Base-by-base conservation (phyloP, 1,284 basidiomycete genomes). In the Naganishia albida region DNA sequence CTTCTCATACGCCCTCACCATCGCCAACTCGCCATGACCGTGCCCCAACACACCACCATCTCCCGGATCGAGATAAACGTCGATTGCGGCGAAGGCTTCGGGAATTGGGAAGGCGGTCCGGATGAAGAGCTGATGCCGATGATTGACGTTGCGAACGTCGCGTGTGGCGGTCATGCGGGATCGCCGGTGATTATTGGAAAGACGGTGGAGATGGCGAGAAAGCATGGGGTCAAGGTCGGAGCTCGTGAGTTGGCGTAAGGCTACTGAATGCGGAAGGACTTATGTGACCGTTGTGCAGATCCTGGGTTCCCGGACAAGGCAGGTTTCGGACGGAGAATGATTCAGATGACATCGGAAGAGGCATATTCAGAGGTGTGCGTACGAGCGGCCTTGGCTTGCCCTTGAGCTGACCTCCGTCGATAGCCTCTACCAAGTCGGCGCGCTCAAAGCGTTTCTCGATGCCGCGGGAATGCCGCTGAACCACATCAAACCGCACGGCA, bases 121-220 rank as follows among this genome's bases (percentile, higher is more conserved):
- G 77, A 78, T 66, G 76, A 75, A 57, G 72, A 70, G 26, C 70
- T 79, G 34, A 67, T 67, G 66, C 67, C 68, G 4, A 65, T 70
- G 57, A 64, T 72, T 50, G 68, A 69, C 49, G 67, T 69, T 7
- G 67, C 66, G 12, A 79, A 78, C 62, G 67, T 75, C 20, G 77
- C 77, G 1, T 77, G 76, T 62, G 77, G 77, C 0, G 71, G 72
- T 62, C 77, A 79, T 63, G 75, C 73, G 2, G 72, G 72, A 6
- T 75, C 77, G 65, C 74, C 72, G n/a, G 70, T 73, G 16, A 73
- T 73, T 7, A 79, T 79, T 74, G 62, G 66, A 16, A 63, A 70
- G 67, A 77, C 75, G n/a, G 72, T 76, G 4, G 66, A 63, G 0
- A 66, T 75, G 23, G 76, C 76, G 2, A 74, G 73, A 67, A 57